These are phyloP conservation scores for Pseudozyma sp. DNA, from an alignment of 1,284 basidiomycete species.

Conservation along the genomic window DNA sequence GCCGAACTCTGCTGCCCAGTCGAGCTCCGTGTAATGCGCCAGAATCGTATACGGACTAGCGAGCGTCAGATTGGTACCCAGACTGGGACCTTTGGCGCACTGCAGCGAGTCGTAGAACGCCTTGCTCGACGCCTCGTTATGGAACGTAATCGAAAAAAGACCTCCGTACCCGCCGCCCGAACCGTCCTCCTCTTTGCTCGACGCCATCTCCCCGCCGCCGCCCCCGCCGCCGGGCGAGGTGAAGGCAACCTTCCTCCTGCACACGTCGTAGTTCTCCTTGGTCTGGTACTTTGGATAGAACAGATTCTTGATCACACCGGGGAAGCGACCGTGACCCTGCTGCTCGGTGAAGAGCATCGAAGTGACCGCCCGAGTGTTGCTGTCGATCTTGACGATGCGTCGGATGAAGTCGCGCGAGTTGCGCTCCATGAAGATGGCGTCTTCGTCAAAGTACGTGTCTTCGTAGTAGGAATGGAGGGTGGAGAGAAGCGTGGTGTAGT, in stretches of 20 bases:
- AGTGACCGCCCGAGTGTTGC: slow-evolving; percentile 84
- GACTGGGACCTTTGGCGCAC: slow-evolving; percentile 89
- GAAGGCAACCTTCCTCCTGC: slow-evolving; percentile 72
- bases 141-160: slow-evolving; percentile 91
- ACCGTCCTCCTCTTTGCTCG: background rate
- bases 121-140: slow-evolving; percentile 75
- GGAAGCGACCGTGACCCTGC: slow-evolving; percentile 13
- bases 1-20: slow-evolving; percentile 89
- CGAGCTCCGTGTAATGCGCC: slow-evolving; percentile 89
- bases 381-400: slow-evolving; percentile 82
- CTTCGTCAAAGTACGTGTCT: slow-evolving; percentile 89
- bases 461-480: slow-evolving; percentile 78
- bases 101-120: slow-evolving; percentile 89
- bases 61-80: slow-evolving; percentile 96
- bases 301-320: slow-evolving; percentile 79
- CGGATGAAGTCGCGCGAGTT: slow-evolving; percentile 91
- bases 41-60: slow-evolving; percentile 93
- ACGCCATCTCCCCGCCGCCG: background rate
- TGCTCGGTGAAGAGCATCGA: slow-evolving; percentile 75
- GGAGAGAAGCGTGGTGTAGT: slow-evolving; percentile 77
- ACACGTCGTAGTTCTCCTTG: slow-evolving; percentile 78
- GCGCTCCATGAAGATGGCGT: slow-evolving; percentile 96
- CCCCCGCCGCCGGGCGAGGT: slow-evolving; percentile 11
- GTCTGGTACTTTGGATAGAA: slow-evolving; percentile 89
- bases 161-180: slow-evolving; percentile 80